Evolutionary conservation across 495 filamentous ascomycete species (phyloP).

Genomic region (Neurospora sublineolata): DNA sequence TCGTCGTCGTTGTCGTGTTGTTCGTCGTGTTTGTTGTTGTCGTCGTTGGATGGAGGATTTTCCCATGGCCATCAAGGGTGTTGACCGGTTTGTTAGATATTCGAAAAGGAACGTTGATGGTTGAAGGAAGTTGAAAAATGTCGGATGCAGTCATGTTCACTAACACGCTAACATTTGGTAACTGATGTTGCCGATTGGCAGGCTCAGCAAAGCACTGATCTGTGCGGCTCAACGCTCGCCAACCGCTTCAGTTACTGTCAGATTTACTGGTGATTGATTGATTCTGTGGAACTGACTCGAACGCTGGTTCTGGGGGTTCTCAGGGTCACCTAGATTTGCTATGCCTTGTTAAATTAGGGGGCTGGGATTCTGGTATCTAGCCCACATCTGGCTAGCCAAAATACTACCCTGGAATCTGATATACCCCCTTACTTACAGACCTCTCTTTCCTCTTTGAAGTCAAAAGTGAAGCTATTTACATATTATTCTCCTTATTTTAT

Average conservation of each 20-base stretch:
- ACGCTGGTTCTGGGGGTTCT: too few relatives aligned
- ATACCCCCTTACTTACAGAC: too few relatives aligned
- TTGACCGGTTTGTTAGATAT: background rate
- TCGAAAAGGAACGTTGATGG: background rate
- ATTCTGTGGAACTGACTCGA: too few relatives aligned
- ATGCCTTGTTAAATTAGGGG: too few relatives aligned
- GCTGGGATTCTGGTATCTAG: too few relatives aligned
- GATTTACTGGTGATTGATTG: too few relatives aligned
- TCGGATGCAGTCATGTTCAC: background rate
- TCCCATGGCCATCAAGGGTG: background rate
- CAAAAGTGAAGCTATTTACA: too few relatives aligned
- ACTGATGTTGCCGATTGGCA: background rate
- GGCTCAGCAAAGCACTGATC: background rate
- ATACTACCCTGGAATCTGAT: too few relatives aligned
- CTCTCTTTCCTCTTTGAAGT: too few relatives aligned
- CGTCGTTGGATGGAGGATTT: background rate
- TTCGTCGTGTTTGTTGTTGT: background rate
- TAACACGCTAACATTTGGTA: background rate
- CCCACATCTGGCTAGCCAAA: too few relatives aligned
- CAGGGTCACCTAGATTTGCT: too few relatives aligned
- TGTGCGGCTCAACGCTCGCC: background rate
- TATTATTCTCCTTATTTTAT: too few relatives aligned
- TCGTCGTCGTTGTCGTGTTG: background rate
- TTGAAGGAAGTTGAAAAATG: background rate
- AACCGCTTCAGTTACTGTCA: background rate